These are phyloP conservation scores for Sphagnum contortum DNA, from an alignment of 225 moss, liverwort and hornwort genomes.

Conservation along the genomic window DNA sequence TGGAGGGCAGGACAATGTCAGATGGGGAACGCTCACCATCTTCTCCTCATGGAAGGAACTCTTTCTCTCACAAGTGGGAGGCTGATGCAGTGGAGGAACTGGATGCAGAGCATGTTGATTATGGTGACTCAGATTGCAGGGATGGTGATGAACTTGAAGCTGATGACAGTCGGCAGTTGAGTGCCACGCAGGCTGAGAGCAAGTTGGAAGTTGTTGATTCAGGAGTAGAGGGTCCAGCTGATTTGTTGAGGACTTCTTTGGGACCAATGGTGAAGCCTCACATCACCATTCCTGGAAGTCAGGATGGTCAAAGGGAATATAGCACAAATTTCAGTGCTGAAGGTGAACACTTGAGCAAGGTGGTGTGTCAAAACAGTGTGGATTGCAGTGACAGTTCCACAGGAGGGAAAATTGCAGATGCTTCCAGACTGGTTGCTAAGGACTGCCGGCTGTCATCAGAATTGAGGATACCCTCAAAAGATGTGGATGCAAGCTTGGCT, in stretches of 20 bases:
- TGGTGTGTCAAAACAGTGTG: no score
- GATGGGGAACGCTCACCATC: not conserved
- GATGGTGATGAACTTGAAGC: constrained; percentile 68
- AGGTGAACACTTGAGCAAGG: no score
- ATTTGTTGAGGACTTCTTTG: constrained; percentile 15
- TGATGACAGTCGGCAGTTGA: constrained; percentile 45
- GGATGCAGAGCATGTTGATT: constrained; percentile 95
- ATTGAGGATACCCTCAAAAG: no score
- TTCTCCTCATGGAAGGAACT: constrained; percentile 26
- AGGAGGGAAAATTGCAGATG: no score
- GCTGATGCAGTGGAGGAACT: constrained; percentile 51
- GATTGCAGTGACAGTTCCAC: no score
- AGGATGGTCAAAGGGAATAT: constrained; percentile 1
- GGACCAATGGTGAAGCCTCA: constrained; percentile 4
- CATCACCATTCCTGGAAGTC: constrained; percentile 19
- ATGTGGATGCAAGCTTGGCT: no score
- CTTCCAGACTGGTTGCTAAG: no score
- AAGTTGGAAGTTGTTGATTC: constrained; percentile 26
- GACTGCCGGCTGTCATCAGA: no score
- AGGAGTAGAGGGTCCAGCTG: constrained; percentile 1
- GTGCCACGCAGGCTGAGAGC: constrained; percentile 53
- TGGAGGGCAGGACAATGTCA: no score
- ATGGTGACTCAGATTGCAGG: constrained; percentile 80
- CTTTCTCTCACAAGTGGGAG: not conserved
- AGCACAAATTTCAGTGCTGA: no score